Percentiles rank a stretch among this genome's conserved stretches.
phyloP scores from a whole-genome alignment of 768 basidiomycete species.

The Crepidotus variabilis region DNA sequence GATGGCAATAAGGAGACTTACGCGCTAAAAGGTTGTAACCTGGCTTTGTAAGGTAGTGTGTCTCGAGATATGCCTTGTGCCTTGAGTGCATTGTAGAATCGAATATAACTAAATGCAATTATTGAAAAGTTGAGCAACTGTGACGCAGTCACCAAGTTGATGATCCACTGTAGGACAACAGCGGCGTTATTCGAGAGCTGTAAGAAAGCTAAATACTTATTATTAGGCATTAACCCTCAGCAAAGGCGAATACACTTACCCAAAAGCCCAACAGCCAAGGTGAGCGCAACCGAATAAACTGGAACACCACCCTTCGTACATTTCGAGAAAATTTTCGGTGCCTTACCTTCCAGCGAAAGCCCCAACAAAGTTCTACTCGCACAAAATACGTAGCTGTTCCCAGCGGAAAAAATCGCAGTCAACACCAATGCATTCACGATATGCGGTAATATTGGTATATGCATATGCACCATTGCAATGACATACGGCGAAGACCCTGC shows the following conservation, averaged over 20 bases:
- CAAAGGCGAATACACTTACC: constrained; percentile 21
- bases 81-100: constrained; percentile 45
- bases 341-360: constrained; percentile 58
- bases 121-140: constrained; percentile 46
- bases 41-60: constrained; percentile 38
- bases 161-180: constrained; percentile 44
- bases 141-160: constrained; percentile 46
- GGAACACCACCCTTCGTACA: constrained; percentile 58
- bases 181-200: constrained; percentile 46
- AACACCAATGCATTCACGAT: constrained; percentile 74
- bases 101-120: constrained; percentile 44
- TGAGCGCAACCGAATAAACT: constrained; percentile 44
- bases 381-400: constrained; percentile 66
- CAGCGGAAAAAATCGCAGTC: constrained; percentile 67
- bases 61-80: constrained; percentile 42
- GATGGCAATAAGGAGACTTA: constrained; percentile 13
- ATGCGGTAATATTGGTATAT: constrained; percentile 61
- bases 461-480: constrained; percentile 69
- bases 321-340: constrained; percentile 46
- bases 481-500: constrained; percentile 79
- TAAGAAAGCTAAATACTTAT: constrained; percentile 34
- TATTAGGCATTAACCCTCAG: neutral
- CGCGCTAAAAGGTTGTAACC: constrained; percentile 52
- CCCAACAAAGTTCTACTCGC: constrained; percentile 51
- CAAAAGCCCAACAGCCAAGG: constrained; percentile 34